These are phyloP conservation scores for Helicostylum pulchrum DNA, from an alignment of 192 early-diverging fungal species.

Conservation along the genomic window DNA sequence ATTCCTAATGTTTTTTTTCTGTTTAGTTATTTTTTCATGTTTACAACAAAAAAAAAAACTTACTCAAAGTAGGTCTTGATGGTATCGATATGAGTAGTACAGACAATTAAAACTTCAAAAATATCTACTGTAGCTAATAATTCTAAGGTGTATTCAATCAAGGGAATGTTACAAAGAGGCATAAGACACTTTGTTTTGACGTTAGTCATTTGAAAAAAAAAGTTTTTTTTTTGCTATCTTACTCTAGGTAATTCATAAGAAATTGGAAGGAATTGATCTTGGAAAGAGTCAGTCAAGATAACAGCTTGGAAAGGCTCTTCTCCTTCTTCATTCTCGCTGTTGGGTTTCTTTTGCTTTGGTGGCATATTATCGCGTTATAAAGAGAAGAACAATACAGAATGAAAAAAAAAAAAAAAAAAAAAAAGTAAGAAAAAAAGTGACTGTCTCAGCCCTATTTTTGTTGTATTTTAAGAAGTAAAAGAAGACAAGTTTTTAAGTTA, in stretches of 20 bases:
- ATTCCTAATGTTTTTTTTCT: constrained; percentile 24
- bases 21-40: background rate
- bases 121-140: constrained; percentile 84
- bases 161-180: constrained; percentile 91
- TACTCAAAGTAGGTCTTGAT: constrained; percentile 85
- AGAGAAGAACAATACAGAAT: no score
- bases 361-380: constrained; percentile 14
- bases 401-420: no score
- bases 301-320: constrained; percentile 82
- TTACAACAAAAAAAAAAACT: background rate
- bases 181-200: constrained; percentile 68
- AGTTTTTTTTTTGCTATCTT: constrained; percentile 15
- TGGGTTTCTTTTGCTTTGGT: constrained; percentile 25
- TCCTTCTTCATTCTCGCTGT: constrained; percentile 35
- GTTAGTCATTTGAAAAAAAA: background rate
- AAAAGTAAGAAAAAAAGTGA: no score
- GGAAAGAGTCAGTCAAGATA: constrained; percentile 87
- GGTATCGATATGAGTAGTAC: constrained; percentile 77
- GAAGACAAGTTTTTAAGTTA: no score
- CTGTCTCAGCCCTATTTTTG: no score
- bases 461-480: no score
- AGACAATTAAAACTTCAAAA: constrained; percentile 82
- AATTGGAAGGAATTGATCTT: constrained; percentile 87
- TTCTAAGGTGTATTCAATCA: constrained; percentile 97
- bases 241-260: constrained; percentile 79